Base-by-base conservation (phyloP, 164 flowering plant genomes). In the Magnolia officinalis region DNA sequence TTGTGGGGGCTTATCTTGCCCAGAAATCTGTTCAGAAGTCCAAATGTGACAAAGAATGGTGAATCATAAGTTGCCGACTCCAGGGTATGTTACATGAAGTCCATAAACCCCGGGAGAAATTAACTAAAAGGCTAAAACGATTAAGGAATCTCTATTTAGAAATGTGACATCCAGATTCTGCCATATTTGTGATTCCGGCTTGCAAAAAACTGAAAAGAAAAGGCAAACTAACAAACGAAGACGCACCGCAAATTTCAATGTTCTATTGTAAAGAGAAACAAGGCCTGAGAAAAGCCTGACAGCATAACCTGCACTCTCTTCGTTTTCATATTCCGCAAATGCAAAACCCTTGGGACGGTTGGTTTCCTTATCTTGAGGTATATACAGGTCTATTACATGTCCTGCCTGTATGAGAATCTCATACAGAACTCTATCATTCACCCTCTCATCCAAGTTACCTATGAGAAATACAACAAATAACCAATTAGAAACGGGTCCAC, bases 361-460 rank as follows among this genome's bases (percentile, higher is more conserved):
- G 21, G 89, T 90, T 78, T 93, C 98, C 86, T 76, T 89, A 79
- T 95, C 98, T 16, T 87, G 85, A 61, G 97, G 98, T 71, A 93
- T 86, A 79, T 93, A 74, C 74, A 95, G 76, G 59, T 93, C 94
- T 1, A 92, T 87, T 21, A 93, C 78, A 59, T 87, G 84, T 37
- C 98, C 98, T 1, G 93, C 98, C 78, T 95, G 97, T 81, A 95
- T 89, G 49, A 93, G 83, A 70, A 93, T 95, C 73, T 95, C 97
- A 84, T 93, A 95, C 78, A 95, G 75, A 29, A 90, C 91, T 77
- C 94, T 89, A 7, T 91, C 95, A 72, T 79, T 90, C 61, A 95
- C 97, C 76, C 81, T 89, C 85, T 92, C 98, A 76, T 95, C 97
- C 88, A 95, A 83, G 77, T 95, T 95, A 20, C 97, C 98, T 95